Conservation (phyloP, 2,329 filamentous ascomycete species). For the Diaporthe velutina region DNA sequence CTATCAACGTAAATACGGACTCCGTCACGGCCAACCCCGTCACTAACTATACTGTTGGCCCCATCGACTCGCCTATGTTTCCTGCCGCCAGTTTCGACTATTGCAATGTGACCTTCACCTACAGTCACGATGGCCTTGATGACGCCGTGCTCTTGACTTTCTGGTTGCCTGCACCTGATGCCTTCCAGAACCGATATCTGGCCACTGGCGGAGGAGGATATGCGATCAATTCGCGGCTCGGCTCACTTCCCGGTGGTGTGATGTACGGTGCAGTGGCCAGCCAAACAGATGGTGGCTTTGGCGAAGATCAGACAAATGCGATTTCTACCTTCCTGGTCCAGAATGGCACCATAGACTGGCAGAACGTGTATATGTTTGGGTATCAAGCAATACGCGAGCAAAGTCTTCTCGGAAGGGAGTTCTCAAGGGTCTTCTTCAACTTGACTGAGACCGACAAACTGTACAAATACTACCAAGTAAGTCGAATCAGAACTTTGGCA, state of each 20-base stretch:
- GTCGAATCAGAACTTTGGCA: not conserved
- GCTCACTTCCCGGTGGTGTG: conserved; percentile 54
- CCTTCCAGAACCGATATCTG: conserved; percentile 62
- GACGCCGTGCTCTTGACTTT: conserved; percentile 50
- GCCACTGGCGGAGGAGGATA: conserved; percentile 60
- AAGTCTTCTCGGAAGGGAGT: conserved; percentile 59
- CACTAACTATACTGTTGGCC: conserved; percentile 48
- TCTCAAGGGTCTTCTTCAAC: conserved; percentile 57
- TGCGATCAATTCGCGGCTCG: conserved; percentile 54
- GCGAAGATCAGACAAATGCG: conserved; percentile 53
- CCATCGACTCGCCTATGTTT: conserved; percentile 41
- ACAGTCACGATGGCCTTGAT: conserved; percentile 49
- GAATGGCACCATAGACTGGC: conserved; percentile 65
- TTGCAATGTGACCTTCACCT: conserved; percentile 53
- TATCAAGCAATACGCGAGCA: conserved; percentile 67
- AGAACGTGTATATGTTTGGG: conserved; percentile 62
- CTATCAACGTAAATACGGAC: conserved; percentile 43
- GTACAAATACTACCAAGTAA: conserved; percentile 66
- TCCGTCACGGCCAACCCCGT: conserved; percentile 53
- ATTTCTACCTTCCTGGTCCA: conserved; percentile 55
- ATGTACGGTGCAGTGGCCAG: conserved; percentile 62
- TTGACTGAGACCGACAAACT: conserved; percentile 46
- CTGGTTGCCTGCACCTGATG: conserved; percentile 54
- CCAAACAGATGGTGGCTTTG: conserved; percentile 64
- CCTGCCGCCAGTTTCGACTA: conserved; percentile 50